A percentile compares a stretch with the other conserved stretches of the same genome.
phyloP scores from a whole-genome alignment of 2,329 filamentous ascomycete genomes.

The Ophiostoma tasmaniense region DNA sequence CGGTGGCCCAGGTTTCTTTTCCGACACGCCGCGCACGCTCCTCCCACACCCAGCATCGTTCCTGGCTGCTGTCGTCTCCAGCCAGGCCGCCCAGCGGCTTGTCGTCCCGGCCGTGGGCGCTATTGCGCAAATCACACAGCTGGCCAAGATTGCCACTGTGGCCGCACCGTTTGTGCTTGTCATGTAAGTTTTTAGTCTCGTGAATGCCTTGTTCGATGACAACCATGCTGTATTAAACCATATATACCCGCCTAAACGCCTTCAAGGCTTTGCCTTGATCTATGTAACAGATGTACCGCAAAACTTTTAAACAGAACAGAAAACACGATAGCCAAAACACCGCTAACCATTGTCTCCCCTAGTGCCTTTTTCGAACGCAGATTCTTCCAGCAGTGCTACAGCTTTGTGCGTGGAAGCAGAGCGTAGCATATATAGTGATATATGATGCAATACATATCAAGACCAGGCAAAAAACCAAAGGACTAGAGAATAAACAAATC shows the following conservation, averaged over 20 bases:
- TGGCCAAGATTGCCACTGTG: slow-evolving; percentile 42
- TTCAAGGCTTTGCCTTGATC: slow-evolving; percentile 4
- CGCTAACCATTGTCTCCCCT: slow-evolving; percentile 13
- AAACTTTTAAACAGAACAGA: slow-evolving; percentile 4
- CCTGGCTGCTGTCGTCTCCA: slow-evolving; percentile 37
- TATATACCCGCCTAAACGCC: slow-evolving; percentile 9
- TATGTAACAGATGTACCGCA: slow-evolving; percentile 8
- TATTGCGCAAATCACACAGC: slow-evolving; percentile 29
- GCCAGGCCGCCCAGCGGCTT: slow-evolving; percentile 31
- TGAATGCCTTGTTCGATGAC: slow-evolving; percentile 1
- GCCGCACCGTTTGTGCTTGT: slow-evolving; percentile 45
- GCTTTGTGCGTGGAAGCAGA: slow-evolving; percentile 16
- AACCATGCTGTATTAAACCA: slow-evolving; percentile 6
- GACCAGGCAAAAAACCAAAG: neutral
- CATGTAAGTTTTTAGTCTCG: slow-evolving; percentile 42
- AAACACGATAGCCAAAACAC: neutral
- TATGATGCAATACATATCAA: neutral
- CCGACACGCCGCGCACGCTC: slow-evolving; percentile 35
- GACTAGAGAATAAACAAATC: neutral
- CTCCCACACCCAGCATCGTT: slow-evolving; percentile 38
- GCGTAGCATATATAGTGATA: neutral
- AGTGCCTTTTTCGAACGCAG: slow-evolving; percentile 47
- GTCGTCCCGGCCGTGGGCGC: slow-evolving; percentile 27
- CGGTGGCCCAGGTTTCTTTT: slow-evolving; percentile 25
- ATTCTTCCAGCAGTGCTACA: slow-evolving; percentile 44